These are phyloP conservation scores for Russula lepida DNA, from an alignment of 768 basidiomycete genomes.

Conservation along the genomic window DNA sequence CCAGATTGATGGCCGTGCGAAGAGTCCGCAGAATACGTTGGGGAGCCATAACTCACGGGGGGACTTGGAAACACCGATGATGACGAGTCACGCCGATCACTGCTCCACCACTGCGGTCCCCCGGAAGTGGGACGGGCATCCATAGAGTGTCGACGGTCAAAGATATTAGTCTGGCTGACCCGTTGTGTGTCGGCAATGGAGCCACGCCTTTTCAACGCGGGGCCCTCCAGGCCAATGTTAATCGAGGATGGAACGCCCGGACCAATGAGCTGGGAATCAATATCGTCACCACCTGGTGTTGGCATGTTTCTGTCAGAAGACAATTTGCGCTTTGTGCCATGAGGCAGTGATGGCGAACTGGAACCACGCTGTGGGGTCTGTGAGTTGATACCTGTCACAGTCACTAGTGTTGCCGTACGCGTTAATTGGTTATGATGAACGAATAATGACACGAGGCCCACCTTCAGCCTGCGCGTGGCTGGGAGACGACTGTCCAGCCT, in stretches of 20 bases:
- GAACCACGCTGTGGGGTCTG: conserved; percentile 20
- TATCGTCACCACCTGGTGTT: conserved; percentile 50
- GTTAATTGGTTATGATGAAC: conserved; percentile 15
- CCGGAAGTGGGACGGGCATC: conserved; percentile 43
- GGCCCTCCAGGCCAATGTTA: conserved; percentile 51
- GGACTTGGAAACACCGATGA: conserved; percentile 62
- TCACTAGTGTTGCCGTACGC: conserved; percentile 15
- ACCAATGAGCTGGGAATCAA: conserved; percentile 58
- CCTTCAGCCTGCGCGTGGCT: conserved; percentile 17
- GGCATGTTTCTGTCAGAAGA: conserved; percentile 53
- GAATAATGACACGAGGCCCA: conserved; percentile 19
- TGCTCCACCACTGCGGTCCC: conserved; percentile 46
- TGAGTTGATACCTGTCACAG: conserved; percentile 36
- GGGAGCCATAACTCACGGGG: conserved; percentile 42
- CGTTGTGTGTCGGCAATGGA: conserved; percentile 74
- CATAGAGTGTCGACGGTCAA: conserved; percentile 70
- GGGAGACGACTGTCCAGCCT: conserved; percentile 13
- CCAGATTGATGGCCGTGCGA: conserved; percentile 55
- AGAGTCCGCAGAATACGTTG: conserved; percentile 55
- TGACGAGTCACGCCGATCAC: conserved; percentile 66
- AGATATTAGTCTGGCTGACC: conserved; percentile 65
- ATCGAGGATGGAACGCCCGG: conserved; percentile 57
- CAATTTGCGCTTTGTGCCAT: conserved; percentile 79
- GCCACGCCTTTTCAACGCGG: conserved; percentile 74
- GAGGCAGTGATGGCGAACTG: conserved; percentile 27